Evolutionary conservation across 306 rosid species (phyloP), one percentile per base, ranked within the genome.

Genomic region (Cajanus cajan): DNA sequence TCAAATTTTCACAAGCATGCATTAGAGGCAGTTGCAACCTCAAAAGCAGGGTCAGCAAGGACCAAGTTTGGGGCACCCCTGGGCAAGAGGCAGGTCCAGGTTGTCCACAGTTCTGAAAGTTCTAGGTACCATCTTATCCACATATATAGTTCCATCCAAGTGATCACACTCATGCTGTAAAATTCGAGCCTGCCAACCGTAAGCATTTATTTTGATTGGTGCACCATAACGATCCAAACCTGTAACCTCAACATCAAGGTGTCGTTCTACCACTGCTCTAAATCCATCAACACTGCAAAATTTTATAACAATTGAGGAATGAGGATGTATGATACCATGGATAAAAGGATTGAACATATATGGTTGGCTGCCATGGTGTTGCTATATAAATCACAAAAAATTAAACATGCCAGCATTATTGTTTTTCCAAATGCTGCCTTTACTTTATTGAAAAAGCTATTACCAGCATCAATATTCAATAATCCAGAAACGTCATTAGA

Each of bases 121-220:
- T 81, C 80, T 90, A 19, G 95, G 88, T 31, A 86, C 76, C 98
- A 94, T 94, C 89, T 85, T 94, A 84, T 94, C 98, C 13, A 92
- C 96, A 68, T 92, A 94, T 14, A 94, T 73, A 15, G 92, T 90
- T 71, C 98, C 98, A 7, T 90, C 95, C 83, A 94, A 81, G 85
- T 94, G 98, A 85, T 94, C 97, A 75, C 94, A 94, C 78, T 94
- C 98, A 7, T 94, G 97, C 36, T 94, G 98, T 68, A 94, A 85
- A 80, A 94, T 86, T 16, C 97, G 89, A 1, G 98, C 98, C 85
- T 94, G 97, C 98, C 98, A 94, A 0, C 97, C 97, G 0, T 92
- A 88, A 71, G 96, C 97, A 47, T 76, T 81, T 72, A 92, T 54
- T 79, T 83, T 90, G 78, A 92, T 87, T 12, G 92, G 88, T 4